These are phyloP conservation scores for Penicillium argentinense DNA, from an alignment of 495 filamentous ascomycete species.

Conservation along the genomic window DNA sequence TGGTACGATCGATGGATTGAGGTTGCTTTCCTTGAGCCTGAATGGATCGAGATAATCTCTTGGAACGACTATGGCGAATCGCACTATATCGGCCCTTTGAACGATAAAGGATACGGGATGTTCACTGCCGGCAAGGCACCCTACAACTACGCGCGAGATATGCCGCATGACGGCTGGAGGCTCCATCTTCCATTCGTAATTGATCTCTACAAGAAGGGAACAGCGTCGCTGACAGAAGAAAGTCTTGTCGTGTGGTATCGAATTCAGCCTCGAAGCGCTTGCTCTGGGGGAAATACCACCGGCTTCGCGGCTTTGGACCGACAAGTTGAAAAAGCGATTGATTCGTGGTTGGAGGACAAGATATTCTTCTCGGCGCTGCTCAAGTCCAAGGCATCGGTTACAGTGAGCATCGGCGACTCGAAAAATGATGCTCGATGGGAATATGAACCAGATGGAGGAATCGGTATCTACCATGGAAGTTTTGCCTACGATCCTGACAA, in stretches of 20 bases:
- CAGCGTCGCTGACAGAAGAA: conserved; percentile 40
- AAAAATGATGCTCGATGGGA: conserved; percentile 26
- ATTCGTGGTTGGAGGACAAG: conserved; percentile 27
- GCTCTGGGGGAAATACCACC: conserved; percentile 35
- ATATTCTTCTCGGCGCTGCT: conserved; percentile 40
- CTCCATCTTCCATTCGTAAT: conserved; percentile 62
- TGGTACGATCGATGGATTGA: conserved; percentile 75
- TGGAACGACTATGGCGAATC: conserved; percentile 82
- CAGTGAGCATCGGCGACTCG: conserved; percentile 50
- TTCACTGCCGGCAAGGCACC: conserved; percentile 49
- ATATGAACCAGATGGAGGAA: conserved; percentile 24
- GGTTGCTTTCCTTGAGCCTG: conserved; percentile 58
- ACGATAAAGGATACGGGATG: conserved; percentile 29
- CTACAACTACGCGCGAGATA: conserved; percentile 48
- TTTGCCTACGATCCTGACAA: conserved; percentile 46
- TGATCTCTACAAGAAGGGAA: conserved; percentile 58
- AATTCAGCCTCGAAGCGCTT: conserved; percentile 31
- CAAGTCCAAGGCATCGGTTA: conserved; percentile 35
- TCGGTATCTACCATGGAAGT: conserved; percentile 52
- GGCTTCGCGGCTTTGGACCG: conserved; percentile 29
- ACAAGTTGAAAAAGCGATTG: conserved; percentile 7
- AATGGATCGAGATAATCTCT: conserved; percentile 57
- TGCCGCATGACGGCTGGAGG: conserved; percentile 58
- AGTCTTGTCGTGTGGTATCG: conserved; percentile 70
- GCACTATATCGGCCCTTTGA: conserved; percentile 67